Conservation (phyloP, 2,329 filamentous ascomycete species). For the Fusarium sp. region DNA sequence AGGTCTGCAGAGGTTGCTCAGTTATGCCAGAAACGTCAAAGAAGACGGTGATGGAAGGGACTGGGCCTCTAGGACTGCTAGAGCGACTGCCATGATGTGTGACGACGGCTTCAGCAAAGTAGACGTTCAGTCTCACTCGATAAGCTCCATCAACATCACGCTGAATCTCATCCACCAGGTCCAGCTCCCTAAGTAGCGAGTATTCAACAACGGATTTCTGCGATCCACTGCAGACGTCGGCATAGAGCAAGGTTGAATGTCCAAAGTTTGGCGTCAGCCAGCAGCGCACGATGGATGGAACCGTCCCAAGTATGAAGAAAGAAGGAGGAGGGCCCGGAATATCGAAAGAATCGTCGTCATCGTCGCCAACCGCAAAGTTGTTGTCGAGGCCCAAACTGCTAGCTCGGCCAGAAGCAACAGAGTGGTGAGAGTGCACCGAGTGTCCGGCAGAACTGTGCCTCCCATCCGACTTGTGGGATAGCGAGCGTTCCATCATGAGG, state of each 20-base stretch:
- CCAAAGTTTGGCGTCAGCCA: conserved; percentile 94
- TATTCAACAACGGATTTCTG: conserved; percentile 86
- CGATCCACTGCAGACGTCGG: conserved; percentile 91
- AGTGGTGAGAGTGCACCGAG: conserved; percentile 76
- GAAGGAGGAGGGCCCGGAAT: conserved; percentile 83
- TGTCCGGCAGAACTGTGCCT: conserved; percentile 93
- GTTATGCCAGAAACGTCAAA: conserved; percentile 78
- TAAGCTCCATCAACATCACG: conserved; percentile 73
- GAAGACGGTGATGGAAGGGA: conserved; percentile 83
- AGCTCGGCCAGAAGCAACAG: conserved; percentile 80
- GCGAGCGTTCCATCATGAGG: conserved; percentile 89
- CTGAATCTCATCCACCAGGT: conserved; percentile 74
- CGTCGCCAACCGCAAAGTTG: conserved; percentile 70
- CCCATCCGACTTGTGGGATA: conserved; percentile 96
- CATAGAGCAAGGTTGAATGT: conserved; percentile 89
- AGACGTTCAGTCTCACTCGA: conserved; percentile 83
- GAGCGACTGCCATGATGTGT: conserved; percentile 80
- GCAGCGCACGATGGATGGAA: conserved; percentile 94
- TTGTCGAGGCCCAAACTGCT: conserved; percentile 90
- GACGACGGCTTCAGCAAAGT: conserved; percentile 90
- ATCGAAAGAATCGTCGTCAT: conserved; percentile 77
- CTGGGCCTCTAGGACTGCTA: conserved; percentile 72
- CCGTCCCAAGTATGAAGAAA: conserved; percentile 86
- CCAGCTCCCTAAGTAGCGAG: conserved; percentile 79
- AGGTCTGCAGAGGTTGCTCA: conserved; percentile 53